Conservation (phyloP, 495 filamentous ascomycete genomes). For the Annulohypoxylon nitens region DNA sequence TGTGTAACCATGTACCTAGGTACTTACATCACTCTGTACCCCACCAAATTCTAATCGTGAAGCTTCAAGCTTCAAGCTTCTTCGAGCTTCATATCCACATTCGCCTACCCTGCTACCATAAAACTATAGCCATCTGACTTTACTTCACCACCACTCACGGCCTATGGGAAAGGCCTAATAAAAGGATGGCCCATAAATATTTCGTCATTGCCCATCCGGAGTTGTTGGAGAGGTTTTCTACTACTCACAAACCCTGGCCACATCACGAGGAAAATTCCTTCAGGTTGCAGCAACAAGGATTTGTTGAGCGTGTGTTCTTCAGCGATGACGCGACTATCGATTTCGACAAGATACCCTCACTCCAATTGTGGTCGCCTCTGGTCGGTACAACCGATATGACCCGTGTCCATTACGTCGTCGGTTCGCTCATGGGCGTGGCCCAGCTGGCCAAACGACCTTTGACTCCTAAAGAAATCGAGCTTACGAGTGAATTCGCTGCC, state of each 20-base stretch:
- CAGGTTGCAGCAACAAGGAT: conserved; percentile 16
- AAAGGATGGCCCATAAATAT: neutral
- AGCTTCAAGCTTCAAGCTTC: conserved; percentile 2
- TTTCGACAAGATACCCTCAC: conserved; percentile 36
- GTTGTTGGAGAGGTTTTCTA: neutral
- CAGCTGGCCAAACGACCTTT: conserved; percentile 23
- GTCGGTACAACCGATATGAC: neutral
- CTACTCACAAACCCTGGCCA: conserved; percentile 38
- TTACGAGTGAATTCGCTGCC: conserved; percentile 30
- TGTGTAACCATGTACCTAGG: too few species aligned
- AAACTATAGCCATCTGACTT: neutral
- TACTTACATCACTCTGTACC: too few species aligned
- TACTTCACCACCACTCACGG: neutral
- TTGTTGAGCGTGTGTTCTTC: conserved; percentile 40
- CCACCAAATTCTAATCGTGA: neutral
- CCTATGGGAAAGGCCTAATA: neutral
- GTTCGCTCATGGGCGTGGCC: conserved; percentile 5
- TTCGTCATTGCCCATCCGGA: neutral
- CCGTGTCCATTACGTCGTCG: conserved; percentile 1
- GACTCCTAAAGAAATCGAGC: conserved; percentile 37
- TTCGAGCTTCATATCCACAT: neutral
- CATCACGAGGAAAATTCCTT: neutral
- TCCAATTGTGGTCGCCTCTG: conserved; percentile 26
- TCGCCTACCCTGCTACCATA: neutral
- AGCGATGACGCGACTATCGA: conserved; percentile 46